Evolutionary conservation across 495 filamentous ascomycete genomes (phyloP).

Genomic region (Xanthoparmelia taractica): DNA sequence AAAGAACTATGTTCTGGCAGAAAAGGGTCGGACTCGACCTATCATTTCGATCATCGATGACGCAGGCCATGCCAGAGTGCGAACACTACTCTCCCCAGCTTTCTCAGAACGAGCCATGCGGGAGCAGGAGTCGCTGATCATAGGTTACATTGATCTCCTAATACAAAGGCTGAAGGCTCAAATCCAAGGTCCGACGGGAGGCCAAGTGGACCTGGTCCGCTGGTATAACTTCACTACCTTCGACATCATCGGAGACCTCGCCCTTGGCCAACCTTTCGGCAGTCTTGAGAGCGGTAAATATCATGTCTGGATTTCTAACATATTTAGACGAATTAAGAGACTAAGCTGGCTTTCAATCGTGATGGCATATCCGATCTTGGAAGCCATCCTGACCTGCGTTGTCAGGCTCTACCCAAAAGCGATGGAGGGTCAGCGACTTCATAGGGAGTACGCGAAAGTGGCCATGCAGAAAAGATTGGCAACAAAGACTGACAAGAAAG

Average conservation of each 20-base stretch:
- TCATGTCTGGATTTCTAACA: constrained; percentile 35
- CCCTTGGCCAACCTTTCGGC: constrained; percentile 46
- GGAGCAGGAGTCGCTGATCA: constrained; percentile 42
- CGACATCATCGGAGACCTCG: constrained; percentile 52
- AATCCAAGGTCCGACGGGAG: background rate
- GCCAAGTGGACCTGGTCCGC: background rate
- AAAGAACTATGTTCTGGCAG: constrained; percentile 34
- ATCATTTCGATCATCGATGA: constrained; percentile 32
- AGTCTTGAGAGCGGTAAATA: constrained; percentile 39
- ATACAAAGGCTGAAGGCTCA: constrained; percentile 22
- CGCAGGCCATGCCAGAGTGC: constrained; percentile 36
- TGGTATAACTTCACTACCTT: constrained; percentile 29
- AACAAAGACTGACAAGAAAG: constrained; percentile 10
- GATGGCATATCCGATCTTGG: background rate
- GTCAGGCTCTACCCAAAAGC: background rate
- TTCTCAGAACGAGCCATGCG: constrained; percentile 42
- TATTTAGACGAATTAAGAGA: constrained; percentile 21
- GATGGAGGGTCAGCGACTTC: background rate
- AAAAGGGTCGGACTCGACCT: constrained; percentile 37
- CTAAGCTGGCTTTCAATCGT: constrained; percentile 4
- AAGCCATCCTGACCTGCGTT: background rate
- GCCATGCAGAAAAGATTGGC: background rate
- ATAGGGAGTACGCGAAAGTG: background rate
- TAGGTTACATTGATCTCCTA: constrained; percentile 35
- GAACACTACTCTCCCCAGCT: constrained; percentile 40